phyloP scores from a whole-genome alignment of 352 stramenopile genomes.

The Pythium plurisporium region DNA sequence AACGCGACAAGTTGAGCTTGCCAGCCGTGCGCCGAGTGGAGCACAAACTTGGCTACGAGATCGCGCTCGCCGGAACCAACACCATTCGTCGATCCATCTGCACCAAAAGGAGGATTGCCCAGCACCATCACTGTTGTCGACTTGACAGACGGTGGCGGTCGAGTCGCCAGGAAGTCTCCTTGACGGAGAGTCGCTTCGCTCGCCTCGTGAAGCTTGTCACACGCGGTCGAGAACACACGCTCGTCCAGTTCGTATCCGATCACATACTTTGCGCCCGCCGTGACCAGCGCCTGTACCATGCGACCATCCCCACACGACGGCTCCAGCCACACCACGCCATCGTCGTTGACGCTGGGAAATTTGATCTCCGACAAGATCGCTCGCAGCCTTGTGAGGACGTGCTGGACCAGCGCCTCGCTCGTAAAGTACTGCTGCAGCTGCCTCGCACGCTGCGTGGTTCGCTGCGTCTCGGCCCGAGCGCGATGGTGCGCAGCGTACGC shows the following conservation, averaged over 20 bases:
- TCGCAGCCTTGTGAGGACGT: conserved; percentile 30
- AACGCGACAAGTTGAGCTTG: conserved; percentile 48
- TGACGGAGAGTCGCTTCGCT: conserved; percentile 25
- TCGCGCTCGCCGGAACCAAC: conserved; percentile 29
- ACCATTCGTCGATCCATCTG: neutral
- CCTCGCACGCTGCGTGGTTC: conserved; percentile 36
- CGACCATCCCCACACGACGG: conserved; percentile 69
- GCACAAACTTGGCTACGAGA: conserved; percentile 52
- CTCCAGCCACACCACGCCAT: conserved; percentile 50
- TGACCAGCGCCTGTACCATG: conserved; percentile 40
- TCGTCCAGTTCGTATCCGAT: conserved; percentile 62
- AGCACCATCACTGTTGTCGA: conserved; percentile 33
- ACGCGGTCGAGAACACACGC: conserved; percentile 20
- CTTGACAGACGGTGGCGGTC: conserved; percentile 10
- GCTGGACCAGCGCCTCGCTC: conserved; percentile 33
- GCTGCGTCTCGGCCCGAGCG: conserved; percentile 9
- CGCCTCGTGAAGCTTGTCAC: conserved; percentile 1
- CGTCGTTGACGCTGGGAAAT: conserved; percentile 3
- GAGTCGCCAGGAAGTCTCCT: conserved; percentile 54
- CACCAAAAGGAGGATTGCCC: conserved; percentile 69
- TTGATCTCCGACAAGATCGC: conserved; percentile 3
- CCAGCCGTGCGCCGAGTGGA: conserved; percentile 46
- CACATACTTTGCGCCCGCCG: conserved; percentile 34
- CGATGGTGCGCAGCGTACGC: conserved; percentile 34
- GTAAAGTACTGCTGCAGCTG: conserved; percentile 78